Base-by-base conservation (phyloP, 2,329 filamentous ascomycete genomes). In the Bipolaris victoriae region DNA sequence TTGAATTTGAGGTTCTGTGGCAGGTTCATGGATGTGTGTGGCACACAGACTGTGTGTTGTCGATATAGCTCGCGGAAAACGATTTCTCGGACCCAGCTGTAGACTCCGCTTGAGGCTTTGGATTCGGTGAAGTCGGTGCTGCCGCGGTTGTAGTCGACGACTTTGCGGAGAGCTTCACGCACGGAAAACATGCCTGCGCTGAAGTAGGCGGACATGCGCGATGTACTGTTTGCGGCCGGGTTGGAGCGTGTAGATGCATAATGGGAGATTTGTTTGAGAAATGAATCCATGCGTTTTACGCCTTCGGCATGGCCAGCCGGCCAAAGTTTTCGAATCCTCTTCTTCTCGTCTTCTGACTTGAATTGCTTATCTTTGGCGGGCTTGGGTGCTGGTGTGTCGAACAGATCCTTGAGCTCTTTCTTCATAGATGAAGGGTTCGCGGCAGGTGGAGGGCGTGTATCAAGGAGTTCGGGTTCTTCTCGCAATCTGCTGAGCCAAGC, bases 1-100 rank as follows among this genome's bases (percentile, higher is more conserved):
- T 83, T 80, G 57, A 83, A 82, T 52, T 83, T 83, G 18, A 83
- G 71, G 51, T 83, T 83, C 49, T 82, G 80, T 0, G 81, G 81
- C 1, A 82, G 63, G 36, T 82, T 82, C 80, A 84, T 82, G 15
- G 72, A 71, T 3, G 76, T 81, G 54, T 83, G 81, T 0, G 81
- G 81, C 0, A 77, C 80, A 10, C 70, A 73, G 52, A 82, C 66
- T 5, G 77, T 79, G 3, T 79, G 79, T 52, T 83, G 81, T 11
- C 81, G 73, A 65, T 83, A 83, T 22, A 82, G 75, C 58, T 83
- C 81, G 1, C 81, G 77, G 63, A 83, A 83, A 3, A 81, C 80
- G 49, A 83, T 75, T 63, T 83, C 81, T 9, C 81, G 80, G 1
- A 83, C 80, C 81, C 81, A 83, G 7, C 75, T 65, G 35, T 76